Conservation (phyloP, 768 basidiomycete genomes). For the Asterophora parasitica region DNA sequence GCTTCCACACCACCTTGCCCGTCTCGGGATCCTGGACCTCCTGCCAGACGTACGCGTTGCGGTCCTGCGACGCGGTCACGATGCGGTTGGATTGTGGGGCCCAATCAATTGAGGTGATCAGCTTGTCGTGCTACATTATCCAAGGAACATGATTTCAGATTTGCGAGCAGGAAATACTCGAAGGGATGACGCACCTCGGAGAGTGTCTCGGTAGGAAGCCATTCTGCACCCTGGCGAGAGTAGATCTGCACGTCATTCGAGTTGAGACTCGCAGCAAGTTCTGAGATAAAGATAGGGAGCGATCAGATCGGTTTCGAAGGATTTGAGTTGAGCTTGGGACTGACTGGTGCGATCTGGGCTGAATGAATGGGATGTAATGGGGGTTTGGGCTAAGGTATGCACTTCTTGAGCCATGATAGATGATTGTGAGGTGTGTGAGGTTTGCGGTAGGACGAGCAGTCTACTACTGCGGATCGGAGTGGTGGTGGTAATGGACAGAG, state of each 20-base stretch:
- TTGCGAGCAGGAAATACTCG: neutral
- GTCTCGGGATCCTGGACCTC: conserved; percentile 69
- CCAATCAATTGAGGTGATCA: conserved; percentile 98
- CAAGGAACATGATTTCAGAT: neutral
- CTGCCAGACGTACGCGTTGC: conserved; percentile 99
- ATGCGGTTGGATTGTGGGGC: conserved; percentile 95
- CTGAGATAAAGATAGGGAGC: conserved; percentile 34
- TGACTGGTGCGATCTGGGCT: conserved; percentile 81
- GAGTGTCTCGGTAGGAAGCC: conserved; percentile 70
- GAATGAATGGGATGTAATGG: conserved; percentile 89
- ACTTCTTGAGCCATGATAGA: conserved; percentile 62
- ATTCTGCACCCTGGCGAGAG: conserved; percentile 57
- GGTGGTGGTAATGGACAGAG: neutral
- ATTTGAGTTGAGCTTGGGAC: conserved; percentile 24
- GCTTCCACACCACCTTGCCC: conserved; percentile 81
- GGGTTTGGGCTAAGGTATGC: conserved; percentile 71
- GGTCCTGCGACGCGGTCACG: conserved; percentile 97
- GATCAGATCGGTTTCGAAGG: too few species aligned
- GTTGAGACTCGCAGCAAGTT: conserved; percentile 89
- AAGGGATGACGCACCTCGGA: conserved; percentile 59
- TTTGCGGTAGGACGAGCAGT: conserved; percentile 77
- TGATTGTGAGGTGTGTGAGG: neutral
- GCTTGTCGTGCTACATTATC: conserved; percentile 81
- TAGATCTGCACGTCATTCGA: conserved; percentile 86
- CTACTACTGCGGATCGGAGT: conserved; percentile 54